Percentiles rank a stretch among this genome's conserved stretches.
Evolutionary conservation across 495 filamentous ascomycete genomes (phyloP).

Genomic region (Penicillium soppii): DNA sequence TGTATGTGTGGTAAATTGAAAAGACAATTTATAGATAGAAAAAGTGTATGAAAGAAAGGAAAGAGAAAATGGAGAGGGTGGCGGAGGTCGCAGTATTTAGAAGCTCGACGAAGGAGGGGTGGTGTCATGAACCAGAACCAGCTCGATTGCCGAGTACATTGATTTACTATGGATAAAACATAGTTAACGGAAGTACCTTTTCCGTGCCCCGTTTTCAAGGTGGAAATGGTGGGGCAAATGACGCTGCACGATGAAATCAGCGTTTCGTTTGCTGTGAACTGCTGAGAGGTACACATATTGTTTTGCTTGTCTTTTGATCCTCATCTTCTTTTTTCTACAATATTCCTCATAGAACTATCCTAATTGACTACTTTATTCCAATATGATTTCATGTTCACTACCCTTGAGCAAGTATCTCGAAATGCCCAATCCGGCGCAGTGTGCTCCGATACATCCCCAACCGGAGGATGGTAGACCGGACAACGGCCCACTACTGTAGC

Average conservation of each 20-base stretch:
- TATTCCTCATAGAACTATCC: too few species aligned
- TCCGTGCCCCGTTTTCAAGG: conserved; percentile 3
- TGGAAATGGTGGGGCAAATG: conserved; percentile 41
- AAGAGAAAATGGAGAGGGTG: conserved; percentile 27
- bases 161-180: neutral
- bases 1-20: conserved; percentile 32
- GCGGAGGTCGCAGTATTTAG: conserved; percentile 27
- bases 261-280: neutral
- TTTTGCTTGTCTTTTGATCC: neutral
- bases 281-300: too few species aligned
- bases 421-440: conserved; percentile 31
- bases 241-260: conserved; percentile 30
- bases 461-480: conserved; percentile 30
- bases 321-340: conserved; percentile 8
- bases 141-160: conserved; percentile 19
- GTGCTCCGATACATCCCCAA: conserved; percentile 37
- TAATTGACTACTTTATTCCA: neutral
- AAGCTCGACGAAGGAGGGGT: conserved; percentile 17
- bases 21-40: conserved; percentile 10
- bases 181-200: conserved; percentile 17
- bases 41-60: too few species aligned
- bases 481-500: conserved; percentile 28
- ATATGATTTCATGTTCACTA: too few species aligned
- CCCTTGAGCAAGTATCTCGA: neutral
- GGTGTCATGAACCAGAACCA: conserved; percentile 14